A percentile compares a stretch with the other conserved stretches of the same genome.
phyloP scores from a whole-genome alignment of 441 rosid species.

The Erodium moschatum region DNA sequence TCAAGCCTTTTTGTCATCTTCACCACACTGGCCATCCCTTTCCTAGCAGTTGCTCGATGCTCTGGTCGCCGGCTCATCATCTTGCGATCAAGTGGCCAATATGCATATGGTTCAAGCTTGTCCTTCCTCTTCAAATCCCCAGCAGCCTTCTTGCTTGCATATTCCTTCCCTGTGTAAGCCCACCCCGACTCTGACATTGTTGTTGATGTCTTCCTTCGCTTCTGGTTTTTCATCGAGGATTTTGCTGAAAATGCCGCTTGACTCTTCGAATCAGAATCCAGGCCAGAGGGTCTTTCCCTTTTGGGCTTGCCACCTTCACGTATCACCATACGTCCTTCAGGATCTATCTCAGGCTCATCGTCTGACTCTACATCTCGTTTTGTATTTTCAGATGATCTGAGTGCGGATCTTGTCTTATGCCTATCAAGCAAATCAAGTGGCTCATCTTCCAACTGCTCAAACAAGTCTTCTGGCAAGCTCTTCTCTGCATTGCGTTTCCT shows the following conservation, averaged over 20 bases:
- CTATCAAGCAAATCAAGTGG: conserved; percentile 86
- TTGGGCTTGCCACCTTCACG: conserved; percentile 42
- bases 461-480: conserved; percentile 63
- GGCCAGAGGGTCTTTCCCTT: conserved; percentile 33
- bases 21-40: conserved; percentile 83
- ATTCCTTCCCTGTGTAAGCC: conserved; percentile 82
- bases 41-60: conserved; percentile 73
- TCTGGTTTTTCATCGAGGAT: conserved; percentile 50
- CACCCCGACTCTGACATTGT: conserved; percentile 51
- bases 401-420: conserved; percentile 62
- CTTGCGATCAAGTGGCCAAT: conserved; percentile 94
- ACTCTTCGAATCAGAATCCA: conserved; percentile 49
- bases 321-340: conserved; percentile 66
- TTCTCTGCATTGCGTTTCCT: conserved; percentile 36
- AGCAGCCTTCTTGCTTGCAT: conserved; percentile 80
- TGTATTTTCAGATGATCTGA: conserved; percentile 44
- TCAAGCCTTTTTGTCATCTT: conserved; percentile 65
- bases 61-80: conserved; percentile 89
- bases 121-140: conserved; percentile 83
- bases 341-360: conserved; percentile 73
- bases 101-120: conserved; percentile 89
- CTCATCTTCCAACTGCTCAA: conserved; percentile 70
- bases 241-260: conserved; percentile 38
- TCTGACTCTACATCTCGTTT: conserved; percentile 65
- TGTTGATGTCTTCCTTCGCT: conserved; percentile 59